Evolutionary conservation across 441 rosid species (phyloP).

Genomic region (Gossypium davidsonii): DNA sequence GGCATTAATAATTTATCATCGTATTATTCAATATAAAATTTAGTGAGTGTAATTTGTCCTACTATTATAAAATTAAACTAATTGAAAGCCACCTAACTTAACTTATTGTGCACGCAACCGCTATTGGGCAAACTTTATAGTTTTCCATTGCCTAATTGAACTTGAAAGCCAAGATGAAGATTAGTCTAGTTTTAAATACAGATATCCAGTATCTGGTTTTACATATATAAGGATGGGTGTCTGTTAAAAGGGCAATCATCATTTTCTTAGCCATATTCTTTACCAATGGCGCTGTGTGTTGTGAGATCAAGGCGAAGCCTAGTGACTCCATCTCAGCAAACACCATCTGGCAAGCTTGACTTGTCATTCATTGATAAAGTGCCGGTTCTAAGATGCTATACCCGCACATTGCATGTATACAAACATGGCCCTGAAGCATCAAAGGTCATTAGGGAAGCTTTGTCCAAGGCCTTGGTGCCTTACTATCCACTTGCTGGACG

Average conservation of each 20-base stretch:
- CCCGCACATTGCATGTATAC: constrained; percentile 44
- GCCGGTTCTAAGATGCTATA: constrained; percentile 43
- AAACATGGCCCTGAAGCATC: constrained; percentile 38
- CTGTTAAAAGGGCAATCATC: neutral
- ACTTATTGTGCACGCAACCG: neutral
- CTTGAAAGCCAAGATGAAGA: constrained; percentile 9
- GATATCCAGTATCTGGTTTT: neutral
- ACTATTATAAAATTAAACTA: too few relatives aligned
- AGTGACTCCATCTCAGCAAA: constrained; percentile 29
- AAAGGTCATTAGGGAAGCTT: constrained; percentile 34
- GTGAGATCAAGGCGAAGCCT: constrained; percentile 29
- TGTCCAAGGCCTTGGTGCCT: constrained; percentile 50
- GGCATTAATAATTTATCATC: too few relatives aligned
- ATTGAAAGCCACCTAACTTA: too few relatives aligned
- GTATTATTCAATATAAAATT: too few relatives aligned
- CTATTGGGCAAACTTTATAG: neutral
- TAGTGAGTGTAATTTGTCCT: too few relatives aligned
- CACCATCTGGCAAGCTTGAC: constrained; percentile 31
- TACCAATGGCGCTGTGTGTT: constrained; percentile 31
- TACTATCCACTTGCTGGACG: constrained; percentile 57
- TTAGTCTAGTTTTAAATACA: neutral
- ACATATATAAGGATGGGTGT: constrained; percentile 13
- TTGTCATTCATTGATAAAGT: constrained; percentile 44
- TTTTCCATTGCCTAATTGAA: constrained; percentile 1
- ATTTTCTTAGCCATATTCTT: neutral